Base-by-base conservation (phyloP, 306 rosid genomes). In the Ziziphus jujuba region DNA sequence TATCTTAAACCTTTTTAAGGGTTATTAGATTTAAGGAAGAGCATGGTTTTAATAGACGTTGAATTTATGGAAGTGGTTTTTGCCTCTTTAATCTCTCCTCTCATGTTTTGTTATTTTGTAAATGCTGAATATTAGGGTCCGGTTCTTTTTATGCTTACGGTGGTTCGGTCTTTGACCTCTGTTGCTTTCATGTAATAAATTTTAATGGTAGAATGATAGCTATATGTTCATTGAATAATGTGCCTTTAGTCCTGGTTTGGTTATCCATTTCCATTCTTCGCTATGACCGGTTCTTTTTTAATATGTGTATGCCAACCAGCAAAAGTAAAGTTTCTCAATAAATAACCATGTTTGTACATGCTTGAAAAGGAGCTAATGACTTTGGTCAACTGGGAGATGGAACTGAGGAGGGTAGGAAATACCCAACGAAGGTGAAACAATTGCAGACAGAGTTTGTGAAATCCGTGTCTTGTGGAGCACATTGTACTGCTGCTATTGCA, bases 361-460 rank as follows among this genome's bases (percentile, higher is more conserved):
- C 40, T 72, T 69, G 43, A 13, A 9, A 33, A 92, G 98, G 98
- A 48, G 91, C 88, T 61, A 92, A 92, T 77, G 96, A 86, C 38
- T 92, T 84, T 67, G 96, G 96, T 68, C 96, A 92, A 80, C 72
- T 92, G 85, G 98, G 98, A 63, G 98, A 92, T 80, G 98, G 98
- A 76, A 89, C 92, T 7, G 98, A 92, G 82, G 85, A 76, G 61
- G 74, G 84, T 70, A 87, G 92, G 63, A 86, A 87, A 59, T 76
- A 82, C 72, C 98, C 98, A 25, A 82, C 72, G 79, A 87, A 74
- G 69, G 95, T 92, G 64, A 78, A 81, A 77, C 92, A 79, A 10
- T 79, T 92, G 61, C 82, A 82, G 74, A 59, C 77, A 5, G 96
- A 89, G 77, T 82, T 82, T 84, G 98, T 89, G 22, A 87, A 82